Percentiles rank a stretch among this genome's conserved stretches.
Evolutionary conservation across 73 alveolate genomes (phyloP).

Genomic region (Paraurostyla sp.): DNA sequence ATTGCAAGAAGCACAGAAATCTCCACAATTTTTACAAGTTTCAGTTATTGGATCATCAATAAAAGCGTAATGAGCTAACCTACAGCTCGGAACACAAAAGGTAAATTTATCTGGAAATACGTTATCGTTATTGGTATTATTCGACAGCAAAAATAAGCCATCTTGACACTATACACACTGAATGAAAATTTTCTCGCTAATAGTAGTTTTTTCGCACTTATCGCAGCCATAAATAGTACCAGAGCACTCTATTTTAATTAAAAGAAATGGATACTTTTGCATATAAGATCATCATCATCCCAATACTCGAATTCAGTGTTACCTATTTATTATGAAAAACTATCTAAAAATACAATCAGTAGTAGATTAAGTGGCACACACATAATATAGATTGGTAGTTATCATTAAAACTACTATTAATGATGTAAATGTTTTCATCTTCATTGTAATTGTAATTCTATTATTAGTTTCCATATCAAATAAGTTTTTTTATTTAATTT

Average conservation of each 20-base stretch:
- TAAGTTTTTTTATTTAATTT: too few relatives aligned
- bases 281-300: background rate
- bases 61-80: background rate
- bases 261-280: background rate
- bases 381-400: too few relatives aligned
- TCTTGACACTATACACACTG: background rate
- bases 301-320: background rate
- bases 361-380: too few relatives aligned
- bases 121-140: background rate
- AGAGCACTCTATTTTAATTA: background rate
- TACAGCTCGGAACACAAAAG: conserved; percentile 31
- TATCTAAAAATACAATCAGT: too few relatives aligned
- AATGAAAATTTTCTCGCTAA: background rate
- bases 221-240: conserved; percentile 43
- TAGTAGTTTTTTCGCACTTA: background rate
- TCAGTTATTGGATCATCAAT: conserved; percentile 37
- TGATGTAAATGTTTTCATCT: too few relatives aligned
- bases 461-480: too few relatives aligned
- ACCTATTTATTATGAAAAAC: too few relatives aligned
- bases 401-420: too few relatives aligned
- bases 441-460: too few relatives aligned
- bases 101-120: background rate
- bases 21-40: background rate
- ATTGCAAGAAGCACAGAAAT: background rate
- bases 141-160: background rate